Conservation (phyloP, 306 rosid species). For the Medicago arabica region DNA sequence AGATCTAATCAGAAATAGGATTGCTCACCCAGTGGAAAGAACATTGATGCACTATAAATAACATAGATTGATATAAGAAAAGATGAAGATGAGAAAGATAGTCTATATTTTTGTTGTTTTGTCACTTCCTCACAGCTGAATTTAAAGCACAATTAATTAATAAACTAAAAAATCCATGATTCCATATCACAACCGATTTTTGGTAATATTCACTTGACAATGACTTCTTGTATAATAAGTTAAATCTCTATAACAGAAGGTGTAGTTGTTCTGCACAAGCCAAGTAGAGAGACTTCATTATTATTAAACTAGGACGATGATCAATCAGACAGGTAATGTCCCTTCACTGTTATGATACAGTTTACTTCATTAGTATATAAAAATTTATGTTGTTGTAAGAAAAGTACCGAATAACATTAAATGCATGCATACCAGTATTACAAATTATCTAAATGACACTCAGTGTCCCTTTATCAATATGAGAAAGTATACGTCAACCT, state of each 20-base stretch:
- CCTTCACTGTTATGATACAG: background rate
- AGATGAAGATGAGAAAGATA: conserved; percentile 6
- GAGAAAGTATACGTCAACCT: background rate
- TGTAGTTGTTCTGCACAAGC: conserved; percentile 2
- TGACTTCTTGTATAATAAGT: background rate
- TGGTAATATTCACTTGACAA: conserved; percentile 17
- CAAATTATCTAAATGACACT: background rate
- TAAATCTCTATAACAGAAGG: background rate
- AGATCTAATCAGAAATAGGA: conserved; percentile 34
- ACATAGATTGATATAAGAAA: conserved; percentile 19
- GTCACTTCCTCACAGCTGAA: conserved; percentile 9
- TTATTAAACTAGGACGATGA: too few species aligned
- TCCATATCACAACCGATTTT: background rate
- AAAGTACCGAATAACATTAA: too few species aligned
- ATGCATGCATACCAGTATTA: background rate
- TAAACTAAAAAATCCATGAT: conserved; percentile 8
- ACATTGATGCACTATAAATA: conserved; percentile 31
- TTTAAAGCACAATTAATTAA: conserved; percentile 15
- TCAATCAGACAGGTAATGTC: background rate
- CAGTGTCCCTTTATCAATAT: background rate
- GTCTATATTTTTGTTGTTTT: conserved; percentile 1
- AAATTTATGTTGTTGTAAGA: too few species aligned
- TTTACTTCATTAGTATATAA: background rate
- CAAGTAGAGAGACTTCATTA: too few species aligned
- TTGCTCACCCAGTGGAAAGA: conserved; percentile 26